Conservation (phyloP, 176 grass and related monocot species). For the Elymus sibiricus region DNA sequence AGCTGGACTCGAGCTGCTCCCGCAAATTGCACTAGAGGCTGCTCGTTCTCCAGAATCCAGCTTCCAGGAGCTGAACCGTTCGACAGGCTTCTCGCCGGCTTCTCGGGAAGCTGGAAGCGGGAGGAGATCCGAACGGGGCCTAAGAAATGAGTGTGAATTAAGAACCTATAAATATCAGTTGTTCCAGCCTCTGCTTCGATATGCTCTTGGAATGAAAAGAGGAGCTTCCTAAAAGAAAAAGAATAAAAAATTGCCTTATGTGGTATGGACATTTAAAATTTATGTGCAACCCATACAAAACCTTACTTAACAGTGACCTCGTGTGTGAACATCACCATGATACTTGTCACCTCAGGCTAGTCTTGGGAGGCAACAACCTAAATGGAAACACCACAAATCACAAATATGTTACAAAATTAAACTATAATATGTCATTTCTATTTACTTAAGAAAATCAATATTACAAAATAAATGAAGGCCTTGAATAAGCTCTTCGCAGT, state of each 20-base stretch:
- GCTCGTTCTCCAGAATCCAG: too few species aligned
- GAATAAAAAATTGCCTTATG: neutral
- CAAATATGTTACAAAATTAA: neutral
- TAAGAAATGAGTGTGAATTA: neutral
- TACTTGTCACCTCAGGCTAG: constrained; percentile 76
- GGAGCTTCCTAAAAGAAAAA: constrained; percentile 46
- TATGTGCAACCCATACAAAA: neutral
- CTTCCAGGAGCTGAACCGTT: too few species aligned
- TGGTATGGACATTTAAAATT: neutral
- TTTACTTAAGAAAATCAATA: neutral
- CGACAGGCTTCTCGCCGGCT: too few species aligned
- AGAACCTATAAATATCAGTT: constrained; percentile 79
- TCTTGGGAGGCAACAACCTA: constrained; percentile 76
- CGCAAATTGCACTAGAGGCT: too few species aligned
- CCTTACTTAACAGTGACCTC: constrained; percentile 43
- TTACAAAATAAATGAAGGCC: too few species aligned
- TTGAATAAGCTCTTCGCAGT: too few species aligned
- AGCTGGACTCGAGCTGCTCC: too few species aligned
- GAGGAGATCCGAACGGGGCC: too few species aligned
- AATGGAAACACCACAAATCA: neutral
- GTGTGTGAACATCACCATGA: constrained; percentile 40
- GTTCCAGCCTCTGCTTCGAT: constrained; percentile 26
- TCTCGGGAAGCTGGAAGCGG: too few species aligned
- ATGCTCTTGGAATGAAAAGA: constrained; percentile 38
- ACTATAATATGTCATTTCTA: too few species aligned